phyloP scores from a whole-genome alignment of 495 filamentous ascomycete genomes.

The Hypoxylon crocopeplum region DNA sequence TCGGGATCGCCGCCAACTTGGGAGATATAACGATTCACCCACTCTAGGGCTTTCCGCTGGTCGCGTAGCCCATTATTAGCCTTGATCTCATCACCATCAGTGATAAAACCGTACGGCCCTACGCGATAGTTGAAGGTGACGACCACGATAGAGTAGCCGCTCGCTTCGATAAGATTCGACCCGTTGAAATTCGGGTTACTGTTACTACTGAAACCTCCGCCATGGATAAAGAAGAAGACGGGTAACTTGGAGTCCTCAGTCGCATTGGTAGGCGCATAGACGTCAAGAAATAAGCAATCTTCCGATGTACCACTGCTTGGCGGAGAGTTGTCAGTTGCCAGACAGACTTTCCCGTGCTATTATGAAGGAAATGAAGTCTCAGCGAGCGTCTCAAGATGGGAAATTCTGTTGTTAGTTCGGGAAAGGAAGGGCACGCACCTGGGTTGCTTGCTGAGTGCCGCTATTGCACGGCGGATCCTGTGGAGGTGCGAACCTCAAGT shows the following conservation, averaged over 20 bases:
- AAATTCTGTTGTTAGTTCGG: not conserved
- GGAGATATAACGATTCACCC: constrained; percentile 73
- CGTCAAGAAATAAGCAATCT: constrained; percentile 71
- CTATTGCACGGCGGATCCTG: constrained; percentile 52
- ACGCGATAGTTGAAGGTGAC: constrained; percentile 72
- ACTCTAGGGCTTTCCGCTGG: constrained; percentile 71
- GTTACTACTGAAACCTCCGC: constrained; percentile 68
- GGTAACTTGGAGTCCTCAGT: constrained; percentile 57
- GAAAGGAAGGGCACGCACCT: constrained; percentile 19
- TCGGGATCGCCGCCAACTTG: constrained; percentile 71
- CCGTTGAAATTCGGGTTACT: constrained; percentile 67
- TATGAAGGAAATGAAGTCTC: constrained; percentile 1
- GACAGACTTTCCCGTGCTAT: constrained; percentile 38
- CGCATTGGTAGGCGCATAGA: constrained; percentile 65
- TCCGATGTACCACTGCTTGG: constrained; percentile 44
- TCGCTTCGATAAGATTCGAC: constrained; percentile 60
- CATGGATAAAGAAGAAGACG: constrained; percentile 72
- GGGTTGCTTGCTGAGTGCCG: constrained; percentile 18
- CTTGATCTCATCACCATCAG: constrained; percentile 33
- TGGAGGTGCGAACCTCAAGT: constrained; percentile 66
- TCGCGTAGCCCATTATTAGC: constrained; percentile 71
- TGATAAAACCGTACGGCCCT: constrained; percentile 40
- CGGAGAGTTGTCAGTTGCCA: constrained; percentile 25
- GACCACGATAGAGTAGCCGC: constrained; percentile 64
- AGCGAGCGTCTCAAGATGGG: not conserved